A percentile compares a stretch with the other conserved stretches of the same genome.
These are phyloP conservation scores for Sporothrix phasma DNA, from an alignment of 2,329 filamentous ascomycete species.

Conservation along the genomic window DNA sequence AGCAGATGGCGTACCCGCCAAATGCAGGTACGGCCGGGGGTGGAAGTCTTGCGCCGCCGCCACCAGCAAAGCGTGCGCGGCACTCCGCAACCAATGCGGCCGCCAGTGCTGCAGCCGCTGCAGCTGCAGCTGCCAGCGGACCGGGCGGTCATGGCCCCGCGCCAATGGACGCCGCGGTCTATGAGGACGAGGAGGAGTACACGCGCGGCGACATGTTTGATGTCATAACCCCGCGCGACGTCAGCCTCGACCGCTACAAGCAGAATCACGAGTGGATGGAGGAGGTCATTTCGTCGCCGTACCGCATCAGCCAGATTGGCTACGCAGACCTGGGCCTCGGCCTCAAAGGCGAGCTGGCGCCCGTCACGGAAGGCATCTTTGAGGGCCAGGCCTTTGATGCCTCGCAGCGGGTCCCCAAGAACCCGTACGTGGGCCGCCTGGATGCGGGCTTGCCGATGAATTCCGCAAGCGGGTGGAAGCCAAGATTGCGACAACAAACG, in stretches of 20 bases:
- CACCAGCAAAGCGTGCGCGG: conserved; percentile 46
- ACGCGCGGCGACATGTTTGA: conserved; percentile 84
- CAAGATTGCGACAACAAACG: conserved; percentile 61
- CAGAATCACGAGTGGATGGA: conserved; percentile 99
- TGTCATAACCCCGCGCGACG: conserved; percentile 76
- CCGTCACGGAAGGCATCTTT: conserved; percentile 77
- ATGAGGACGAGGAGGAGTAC: conserved; percentile 86
- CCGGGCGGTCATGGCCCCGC: conserved; percentile 8
- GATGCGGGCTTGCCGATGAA: conserved; percentile 68
- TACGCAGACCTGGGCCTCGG: conserved; percentile 83
- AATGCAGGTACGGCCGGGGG: conserved; percentile 33
- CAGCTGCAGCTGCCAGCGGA: not conserved
- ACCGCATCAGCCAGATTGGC: conserved; percentile 72
- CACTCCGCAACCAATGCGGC: conserved; percentile 24
- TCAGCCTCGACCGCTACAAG: conserved; percentile 76
- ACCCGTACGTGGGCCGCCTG: conserved; percentile 56
- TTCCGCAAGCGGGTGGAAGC: conserved; percentile 71
- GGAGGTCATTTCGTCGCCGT: conserved; percentile 85
- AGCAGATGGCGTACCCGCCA: conserved; percentile 53
- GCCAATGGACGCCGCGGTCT: conserved; percentile 21
- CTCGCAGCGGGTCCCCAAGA: conserved; percentile 37
- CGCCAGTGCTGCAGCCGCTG: not conserved
- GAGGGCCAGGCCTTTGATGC: conserved; percentile 50
- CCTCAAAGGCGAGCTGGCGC: conserved; percentile 68
- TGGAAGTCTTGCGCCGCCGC: conserved; percentile 37